These are phyloP conservation scores for Dothideomycetes sp. DNA, from an alignment of 2,329 filamentous ascomycete species.

Conservation along the genomic window DNA sequence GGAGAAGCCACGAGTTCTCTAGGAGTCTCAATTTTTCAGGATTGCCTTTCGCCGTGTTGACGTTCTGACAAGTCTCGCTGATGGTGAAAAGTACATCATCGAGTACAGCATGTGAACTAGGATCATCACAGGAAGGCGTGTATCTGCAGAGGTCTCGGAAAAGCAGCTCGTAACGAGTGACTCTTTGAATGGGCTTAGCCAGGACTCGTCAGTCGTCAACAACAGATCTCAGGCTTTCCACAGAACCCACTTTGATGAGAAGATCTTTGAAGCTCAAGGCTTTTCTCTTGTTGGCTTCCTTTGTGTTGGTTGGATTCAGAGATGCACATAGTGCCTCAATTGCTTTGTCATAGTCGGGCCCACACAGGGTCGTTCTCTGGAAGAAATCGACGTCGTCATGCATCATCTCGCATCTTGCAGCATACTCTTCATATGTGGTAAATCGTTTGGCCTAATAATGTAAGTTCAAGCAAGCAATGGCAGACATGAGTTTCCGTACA, in stretches of 20 bases:
- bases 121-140: conserved; percentile 77
- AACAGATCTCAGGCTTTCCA: background rate
- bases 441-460: conserved; percentile 61
- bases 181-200: conserved; percentile 74
- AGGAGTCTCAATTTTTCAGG: conserved; percentile 57
- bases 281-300: conserved; percentile 54
- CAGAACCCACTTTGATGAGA: conserved; percentile 62
- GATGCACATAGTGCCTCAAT: conserved; percentile 73
- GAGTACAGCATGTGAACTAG: conserved; percentile 69
- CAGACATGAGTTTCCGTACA: too few relatives aligned
- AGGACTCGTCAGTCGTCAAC: conserved; percentile 1
- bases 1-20: conserved; percentile 74
- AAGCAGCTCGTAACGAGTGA: conserved; percentile 83
- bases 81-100: conserved; percentile 61
- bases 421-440: conserved; percentile 83
- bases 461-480: too few relatives aligned
- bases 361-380: conserved; percentile 56
- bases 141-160: conserved; percentile 74
- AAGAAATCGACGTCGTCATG: conserved; percentile 63
- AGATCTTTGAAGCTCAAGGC: conserved; percentile 76
- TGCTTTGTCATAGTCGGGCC: conserved; percentile 72
- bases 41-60: conserved; percentile 78
- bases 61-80: conserved; percentile 62
- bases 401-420: conserved; percentile 79
- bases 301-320: conserved; percentile 57